These are phyloP conservation scores for Chrysosporium queenslandicum DNA, from an alignment of 2,329 filamentous ascomycete species.

Conservation along the genomic window DNA sequence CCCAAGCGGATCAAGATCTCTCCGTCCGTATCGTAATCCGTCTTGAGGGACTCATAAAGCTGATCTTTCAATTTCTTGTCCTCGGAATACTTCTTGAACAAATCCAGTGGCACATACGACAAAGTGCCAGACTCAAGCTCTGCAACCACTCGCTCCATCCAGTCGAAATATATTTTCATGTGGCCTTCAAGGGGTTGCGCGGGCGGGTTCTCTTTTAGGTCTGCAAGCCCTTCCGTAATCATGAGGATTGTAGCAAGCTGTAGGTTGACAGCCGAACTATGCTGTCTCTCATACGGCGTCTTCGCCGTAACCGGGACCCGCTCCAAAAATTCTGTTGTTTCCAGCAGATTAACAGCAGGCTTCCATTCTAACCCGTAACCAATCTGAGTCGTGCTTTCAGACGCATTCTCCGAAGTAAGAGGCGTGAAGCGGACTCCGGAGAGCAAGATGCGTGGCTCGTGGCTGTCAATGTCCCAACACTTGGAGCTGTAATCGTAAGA, in stretches of 20 bases:
- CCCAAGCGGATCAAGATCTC: slow-evolving; percentile 27
- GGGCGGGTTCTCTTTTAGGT: slow-evolving; percentile 17
- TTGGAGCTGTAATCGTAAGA: slow-evolving; percentile 11
- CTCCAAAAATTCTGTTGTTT: not conserved
- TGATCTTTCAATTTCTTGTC: slow-evolving; percentile 20
- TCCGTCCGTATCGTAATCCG: slow-evolving; percentile 21
- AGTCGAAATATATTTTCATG: slow-evolving; percentile 24
- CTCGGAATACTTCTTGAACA: slow-evolving; percentile 19
- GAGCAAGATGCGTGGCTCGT: slow-evolving; percentile 9
- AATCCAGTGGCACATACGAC: slow-evolving; percentile 19
- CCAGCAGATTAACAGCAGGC: not conserved
- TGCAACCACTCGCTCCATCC: slow-evolving; percentile 21
- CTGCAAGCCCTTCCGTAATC: slow-evolving; percentile 24
- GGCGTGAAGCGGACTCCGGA: slow-evolving; percentile 6
- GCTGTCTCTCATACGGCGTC: slow-evolving; percentile 1
- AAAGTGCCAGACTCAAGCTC: slow-evolving; percentile 20
- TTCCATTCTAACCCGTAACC: slow-evolving; percentile 7
- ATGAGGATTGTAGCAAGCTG: slow-evolving; percentile 26
- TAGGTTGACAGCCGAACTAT: slow-evolving; percentile 10
- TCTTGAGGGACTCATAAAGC: slow-evolving; percentile 17
- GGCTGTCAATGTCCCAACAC: slow-evolving; percentile 9
- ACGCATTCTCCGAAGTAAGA: not conserved
- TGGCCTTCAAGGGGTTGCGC: slow-evolving; percentile 20
- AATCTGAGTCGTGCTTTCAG: slow-evolving; percentile 1
- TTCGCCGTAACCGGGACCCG: slow-evolving; percentile 1